These are phyloP conservation scores for Candida pseudofarinosa DNA, from an alignment of 805 yeast species.

Conservation along the genomic window DNA sequence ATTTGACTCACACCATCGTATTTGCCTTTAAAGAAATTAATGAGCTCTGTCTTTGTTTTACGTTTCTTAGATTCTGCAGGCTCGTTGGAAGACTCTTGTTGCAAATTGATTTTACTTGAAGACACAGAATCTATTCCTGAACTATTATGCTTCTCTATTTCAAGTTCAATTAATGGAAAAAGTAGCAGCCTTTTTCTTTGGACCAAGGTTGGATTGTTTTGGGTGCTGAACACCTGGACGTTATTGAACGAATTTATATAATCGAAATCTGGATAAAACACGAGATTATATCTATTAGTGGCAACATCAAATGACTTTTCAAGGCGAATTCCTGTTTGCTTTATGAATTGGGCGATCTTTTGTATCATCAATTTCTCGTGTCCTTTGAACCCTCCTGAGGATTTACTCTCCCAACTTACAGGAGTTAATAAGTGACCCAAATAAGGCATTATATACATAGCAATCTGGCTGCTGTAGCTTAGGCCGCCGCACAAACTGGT, in stretches of 20 bases:
- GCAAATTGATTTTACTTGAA: constrained; percentile 1
- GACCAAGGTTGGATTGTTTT: constrained; percentile 13
- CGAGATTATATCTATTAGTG: constrained; percentile 23
- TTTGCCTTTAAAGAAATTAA: constrained; percentile 36
- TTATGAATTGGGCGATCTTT: constrained; percentile 34
- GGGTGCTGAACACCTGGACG: constrained; percentile 13
- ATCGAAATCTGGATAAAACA: constrained; percentile 35
- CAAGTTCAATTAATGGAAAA: constrained; percentile 35
- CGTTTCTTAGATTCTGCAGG: constrained; percentile 14
- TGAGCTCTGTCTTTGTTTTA: constrained; percentile 25
- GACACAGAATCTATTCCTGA: constrained; percentile 7
- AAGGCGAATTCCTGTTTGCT: constrained; percentile 37
- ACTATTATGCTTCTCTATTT: constrained; percentile 21
- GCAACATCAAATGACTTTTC: constrained; percentile 33
- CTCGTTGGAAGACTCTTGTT: constrained; percentile 7
- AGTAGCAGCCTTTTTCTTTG: constrained; percentile 29
- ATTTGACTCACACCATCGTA: constrained; percentile 29
- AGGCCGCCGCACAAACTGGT: constrained; percentile 22
- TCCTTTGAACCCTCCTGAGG: constrained; percentile 20
- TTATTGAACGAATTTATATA: constrained; percentile 22
- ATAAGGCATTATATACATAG: constrained; percentile 32
- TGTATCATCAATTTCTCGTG: constrained; percentile 30
- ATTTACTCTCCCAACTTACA: constrained; percentile 18
- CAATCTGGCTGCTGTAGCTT: constrained; percentile 19
- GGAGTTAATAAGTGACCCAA: constrained; percentile 29